Evolutionary conservation across 306 rosid species (phyloP).

Genomic region (Vigna nakashimae): DNA sequence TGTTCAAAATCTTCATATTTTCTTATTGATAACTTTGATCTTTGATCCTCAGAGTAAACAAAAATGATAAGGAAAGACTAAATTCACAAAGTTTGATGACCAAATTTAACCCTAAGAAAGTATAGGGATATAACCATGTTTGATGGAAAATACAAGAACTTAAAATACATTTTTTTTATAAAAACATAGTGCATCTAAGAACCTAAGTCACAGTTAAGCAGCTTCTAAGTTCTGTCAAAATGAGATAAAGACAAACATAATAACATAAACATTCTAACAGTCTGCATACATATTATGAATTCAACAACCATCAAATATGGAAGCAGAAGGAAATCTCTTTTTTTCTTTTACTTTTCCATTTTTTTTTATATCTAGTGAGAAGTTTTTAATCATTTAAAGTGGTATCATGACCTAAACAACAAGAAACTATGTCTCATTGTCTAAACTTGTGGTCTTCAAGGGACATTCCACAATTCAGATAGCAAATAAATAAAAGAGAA

Average conservation of each 20-base stretch:
- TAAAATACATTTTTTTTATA: too few relatives aligned
- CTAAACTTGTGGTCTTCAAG: not conserved
- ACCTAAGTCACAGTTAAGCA: slow-evolving; percentile 14
- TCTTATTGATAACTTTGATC: too few relatives aligned
- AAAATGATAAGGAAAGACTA: too few relatives aligned
- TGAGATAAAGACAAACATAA: slow-evolving; percentile 24
- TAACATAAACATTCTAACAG: slow-evolving; percentile 2
- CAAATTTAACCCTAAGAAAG: too few relatives aligned
- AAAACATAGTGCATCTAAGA: not conserved
- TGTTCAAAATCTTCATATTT: too few relatives aligned
- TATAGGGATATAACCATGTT: too few relatives aligned
- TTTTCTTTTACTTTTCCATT: not conserved
- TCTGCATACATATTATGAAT: not conserved
- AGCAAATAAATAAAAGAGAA: slow-evolving; percentile 3
- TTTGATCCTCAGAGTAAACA: not conserved
- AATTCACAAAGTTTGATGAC: too few relatives aligned
- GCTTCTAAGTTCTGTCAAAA: not conserved
- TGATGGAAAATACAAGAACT: too few relatives aligned
- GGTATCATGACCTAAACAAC: not conserved
- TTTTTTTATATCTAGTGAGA: not conserved
- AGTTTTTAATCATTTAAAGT: not conserved
- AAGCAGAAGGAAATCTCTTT: slow-evolving; percentile 6
- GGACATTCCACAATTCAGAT: not conserved
- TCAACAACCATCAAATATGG: slow-evolving; percentile 13
- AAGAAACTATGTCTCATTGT: not conserved